Base-by-base conservation (phyloP, 371 early-diverging fungal species). In the Apophysomyces variabilis region DNA sequence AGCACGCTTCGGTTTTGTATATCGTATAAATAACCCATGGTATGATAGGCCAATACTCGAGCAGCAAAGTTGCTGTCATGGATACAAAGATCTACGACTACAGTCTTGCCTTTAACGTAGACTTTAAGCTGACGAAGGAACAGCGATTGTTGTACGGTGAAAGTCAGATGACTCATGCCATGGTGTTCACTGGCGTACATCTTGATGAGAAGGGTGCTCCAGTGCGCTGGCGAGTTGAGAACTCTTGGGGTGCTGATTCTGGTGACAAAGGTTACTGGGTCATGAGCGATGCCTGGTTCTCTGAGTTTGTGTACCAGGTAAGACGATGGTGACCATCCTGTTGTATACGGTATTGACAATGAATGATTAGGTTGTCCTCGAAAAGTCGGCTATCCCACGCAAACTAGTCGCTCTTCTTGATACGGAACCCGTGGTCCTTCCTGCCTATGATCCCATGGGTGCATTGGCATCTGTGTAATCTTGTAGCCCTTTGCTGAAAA, bases 251-350 rank as follows among this genome's bases (percentile, higher is more conserved):
- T 36, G 81, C 82, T 18, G 78, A 72, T 56, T 74, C 80, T 0
- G 93, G 93, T 58, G 89, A 89, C 63, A 89, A 89, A 74, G 93
- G 93, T 0, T 93, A 87, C 74, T 82, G 89, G 78, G 76, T 86
- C 57, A 92, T 93, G 93, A 82, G 84, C n/a, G 92, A 93, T 72
- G 84, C 75, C 5, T 93, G 93, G 93, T 93, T 93, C 72, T 78
- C 79, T 38, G 89, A 91, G 67, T 93, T 88, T 79, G 90, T 92
- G 3, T 93, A 92, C 76, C 93, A 93, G 70, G 74, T 77, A 62
- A 37, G 61, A 43, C 50, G n/a, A 16, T 35, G 14, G 36, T 35
- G 39, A 38, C 59, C 26, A 35, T 16, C 13, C 50, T 18, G 12
- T 12, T 8, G 12, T 36, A 16, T 11, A n/a, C 38, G 11, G 16